A percentile compares a stretch with the other conserved stretches of the same genome.
Conservation (phyloP, 2,329 filamentous ascomycete genomes). For the Stenocarpella maydis region DNA sequence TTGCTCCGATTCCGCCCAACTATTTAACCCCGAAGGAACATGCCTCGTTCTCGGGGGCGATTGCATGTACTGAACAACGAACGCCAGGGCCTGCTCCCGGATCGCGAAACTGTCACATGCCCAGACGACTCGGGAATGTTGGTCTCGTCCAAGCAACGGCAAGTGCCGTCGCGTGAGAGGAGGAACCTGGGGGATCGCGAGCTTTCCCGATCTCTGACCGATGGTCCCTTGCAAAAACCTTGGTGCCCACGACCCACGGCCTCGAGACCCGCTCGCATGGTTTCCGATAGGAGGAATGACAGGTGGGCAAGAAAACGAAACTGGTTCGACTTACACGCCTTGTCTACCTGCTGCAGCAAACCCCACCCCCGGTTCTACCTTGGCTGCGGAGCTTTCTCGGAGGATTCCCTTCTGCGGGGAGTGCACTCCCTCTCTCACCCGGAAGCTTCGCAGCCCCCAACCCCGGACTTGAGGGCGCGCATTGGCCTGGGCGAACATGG, state of each 20-base stretch:
- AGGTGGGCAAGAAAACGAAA: background rate
- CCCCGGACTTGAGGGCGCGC: slow-evolving; percentile 4
- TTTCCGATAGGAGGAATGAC: background rate
- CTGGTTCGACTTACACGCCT: background rate
- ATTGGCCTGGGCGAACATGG: background rate
- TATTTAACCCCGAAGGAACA: background rate
- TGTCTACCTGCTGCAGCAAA: no score
- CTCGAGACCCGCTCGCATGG: background rate
- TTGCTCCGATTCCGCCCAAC: background rate
- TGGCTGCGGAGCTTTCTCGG: slow-evolving; percentile 6
- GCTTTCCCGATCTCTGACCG: background rate
- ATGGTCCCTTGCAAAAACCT: slow-evolving; percentile 17
- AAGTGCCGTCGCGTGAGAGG: background rate
- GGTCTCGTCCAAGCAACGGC: background rate
- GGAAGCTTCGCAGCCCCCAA: slow-evolving; percentile 5
- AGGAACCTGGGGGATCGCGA: background rate
- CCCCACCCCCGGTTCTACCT: background rate
- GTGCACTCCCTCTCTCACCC: background rate
- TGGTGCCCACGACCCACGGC: slow-evolving; percentile 6
- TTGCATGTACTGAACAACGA: background rate
- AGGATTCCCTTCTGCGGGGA: background rate
- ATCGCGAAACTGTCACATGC: background rate
- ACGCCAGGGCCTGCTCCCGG: background rate
- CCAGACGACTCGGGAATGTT: background rate
- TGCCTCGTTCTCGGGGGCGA: background rate